Percentiles rank a stretch among this genome's conserved stretches.
phyloP scores from a whole-genome alignment of 2,329 filamentous ascomycete species.

The Pseudocercospora macadamiae region DNA sequence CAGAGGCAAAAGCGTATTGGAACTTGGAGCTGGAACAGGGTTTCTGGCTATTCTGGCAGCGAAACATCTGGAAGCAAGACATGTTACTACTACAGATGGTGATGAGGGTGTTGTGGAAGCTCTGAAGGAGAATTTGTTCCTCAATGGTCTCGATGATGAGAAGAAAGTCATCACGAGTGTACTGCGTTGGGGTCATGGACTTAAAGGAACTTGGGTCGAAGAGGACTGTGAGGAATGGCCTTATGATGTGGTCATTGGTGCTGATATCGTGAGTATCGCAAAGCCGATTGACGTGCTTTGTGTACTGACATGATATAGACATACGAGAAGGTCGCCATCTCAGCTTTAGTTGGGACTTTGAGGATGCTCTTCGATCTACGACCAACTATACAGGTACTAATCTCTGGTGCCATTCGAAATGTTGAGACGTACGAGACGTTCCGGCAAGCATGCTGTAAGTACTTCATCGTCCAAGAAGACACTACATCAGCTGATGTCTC shows the following conservation, averaged over 20 bases:
- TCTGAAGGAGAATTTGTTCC: constrained; percentile 67
- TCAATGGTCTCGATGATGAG: constrained; percentile 65
- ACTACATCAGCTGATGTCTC: not conserved
- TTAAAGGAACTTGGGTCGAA: constrained; percentile 62
- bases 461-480: not conserved
- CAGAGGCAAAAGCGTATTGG: constrained; percentile 62
- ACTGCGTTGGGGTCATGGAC: constrained; percentile 66
- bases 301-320: constrained; percentile 56
- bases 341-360: constrained; percentile 67
- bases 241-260: constrained; percentile 69
- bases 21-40: constrained; percentile 74
- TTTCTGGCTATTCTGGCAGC: constrained; percentile 74
- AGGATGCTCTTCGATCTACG: constrained; percentile 63
- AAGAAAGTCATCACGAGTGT: constrained; percentile 53
- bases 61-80: constrained; percentile 63
- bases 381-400: constrained; percentile 61
- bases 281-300: too few relatives aligned
- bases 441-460: constrained; percentile 59
- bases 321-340: constrained; percentile 68
- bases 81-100: constrained; percentile 72
- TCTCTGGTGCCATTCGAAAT: constrained; percentile 73
- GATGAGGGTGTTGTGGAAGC: constrained; percentile 71
- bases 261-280: constrained; percentile 64
- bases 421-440: constrained; percentile 69
- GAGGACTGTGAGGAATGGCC: constrained; percentile 50